Evolutionary conservation across 2,329 filamentous ascomycete genomes (phyloP), one percentile per base, ranked within the genome.

Genomic region (Magnaporthiopsis poae): DNA sequence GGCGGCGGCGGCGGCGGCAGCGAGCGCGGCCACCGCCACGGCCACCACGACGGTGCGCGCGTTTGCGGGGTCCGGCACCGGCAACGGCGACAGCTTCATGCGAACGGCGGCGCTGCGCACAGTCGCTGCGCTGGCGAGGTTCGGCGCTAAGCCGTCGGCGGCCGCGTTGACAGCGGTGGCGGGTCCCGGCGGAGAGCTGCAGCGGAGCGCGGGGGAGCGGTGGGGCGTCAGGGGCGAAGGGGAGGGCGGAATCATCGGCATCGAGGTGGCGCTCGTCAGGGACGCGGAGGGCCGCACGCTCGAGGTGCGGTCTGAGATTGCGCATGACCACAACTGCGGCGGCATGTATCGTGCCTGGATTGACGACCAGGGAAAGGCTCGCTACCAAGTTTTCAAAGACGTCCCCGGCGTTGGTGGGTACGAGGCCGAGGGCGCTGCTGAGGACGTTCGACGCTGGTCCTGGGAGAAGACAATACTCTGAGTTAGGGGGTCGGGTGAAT

Each of bases 21-120:
- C 36, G 35, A 46, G 25, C 12, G 12, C 27, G 27, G 27, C 27
- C 2, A 27, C 35, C 35, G 35, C 9, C 8, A 36, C 35, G 9
- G 35, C 35, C 35, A 36, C 70, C 56, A 69, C 67, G 11, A 78
- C 76, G 7, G 80, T 76, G 0, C 85, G 73, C 5, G 80, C 81
- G 0, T 73, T 84, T 8, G 90, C 83, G 0, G 79, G 91, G 12
- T 94, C 90, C 0, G 90, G 91, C 0, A 94, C 92, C 0, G 93
- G 92, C 0, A 96, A 96, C 71, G 92, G 93, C 0, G 92, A 96
- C 76, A 91, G 90, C 0, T 96, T 96, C 75, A 81, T 96, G 21
- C 87, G 91, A 4, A 79, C 86, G 2, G 84, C 82, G 18, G 92
- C 92, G 1, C 86, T 84, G 0, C 86, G 90, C 39, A 93, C 90